Percentiles rank a stretch among this genome's conserved stretches.
Conservation (phyloP, 192 early-diverging fungal species). For the Pilobolus umbonatus region DNA sequence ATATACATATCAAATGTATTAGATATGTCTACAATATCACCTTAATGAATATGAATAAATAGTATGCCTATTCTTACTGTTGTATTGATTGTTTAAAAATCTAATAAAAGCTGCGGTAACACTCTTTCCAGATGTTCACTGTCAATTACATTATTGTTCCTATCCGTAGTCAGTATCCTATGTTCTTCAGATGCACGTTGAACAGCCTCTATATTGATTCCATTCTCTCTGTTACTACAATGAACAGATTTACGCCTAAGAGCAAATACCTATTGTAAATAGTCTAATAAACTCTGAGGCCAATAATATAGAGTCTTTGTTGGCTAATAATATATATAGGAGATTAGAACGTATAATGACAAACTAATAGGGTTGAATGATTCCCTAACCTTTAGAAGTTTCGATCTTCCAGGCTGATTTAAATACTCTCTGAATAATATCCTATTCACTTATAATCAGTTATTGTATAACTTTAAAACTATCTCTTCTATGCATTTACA, state of each 20-base stretch:
- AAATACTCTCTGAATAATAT: neutral
- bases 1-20: too few species aligned
- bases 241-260: neutral
- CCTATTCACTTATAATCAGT: neutral
- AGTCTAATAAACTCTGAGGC: neutral
- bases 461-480: neutral
- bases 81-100: conserved; percentile 3
- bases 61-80: too few species aligned
- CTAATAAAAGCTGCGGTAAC: conserved; percentile 15
- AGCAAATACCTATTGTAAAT: conserved; percentile 2
- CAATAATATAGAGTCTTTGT: neutral
- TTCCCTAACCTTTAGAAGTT: neutral
- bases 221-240: neutral
- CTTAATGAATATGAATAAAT: too few species aligned
- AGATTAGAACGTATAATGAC: neutral
- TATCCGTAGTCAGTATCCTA: neutral
- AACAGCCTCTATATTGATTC: neutral
- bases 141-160: neutral
- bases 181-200: conserved; percentile 3
- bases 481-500: neutral
- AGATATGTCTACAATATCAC: too few species aligned
- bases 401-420: neutral
- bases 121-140: conserved; percentile 6
- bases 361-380: neutral
- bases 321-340: neutral